Conservation (phyloP, 2,329 filamentous ascomycete genomes). For the Rutstroemia sp. region DNA sequence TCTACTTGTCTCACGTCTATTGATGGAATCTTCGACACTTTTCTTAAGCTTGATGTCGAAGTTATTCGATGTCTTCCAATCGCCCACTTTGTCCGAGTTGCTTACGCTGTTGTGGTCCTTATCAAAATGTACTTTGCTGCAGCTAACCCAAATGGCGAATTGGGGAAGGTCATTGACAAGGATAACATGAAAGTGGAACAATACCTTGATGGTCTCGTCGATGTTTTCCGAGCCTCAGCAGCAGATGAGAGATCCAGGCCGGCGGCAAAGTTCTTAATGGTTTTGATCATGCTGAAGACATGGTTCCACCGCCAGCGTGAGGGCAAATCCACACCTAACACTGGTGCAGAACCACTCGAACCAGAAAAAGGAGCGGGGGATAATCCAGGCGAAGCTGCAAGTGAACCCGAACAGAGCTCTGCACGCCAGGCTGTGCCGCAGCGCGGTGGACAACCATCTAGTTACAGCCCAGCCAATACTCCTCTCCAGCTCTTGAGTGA, state of each 20-base stretch:
- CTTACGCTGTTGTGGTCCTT: conserved; percentile 49
- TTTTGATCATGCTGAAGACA: conserved; percentile 60
- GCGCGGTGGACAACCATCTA: conserved; percentile 17
- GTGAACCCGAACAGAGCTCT: not conserved
- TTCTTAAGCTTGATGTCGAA: conserved; percentile 39
- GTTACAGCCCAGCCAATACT: conserved; percentile 29
- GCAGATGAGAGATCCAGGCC: conserved; percentile 57
- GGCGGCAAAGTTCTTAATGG: conserved; percentile 62
- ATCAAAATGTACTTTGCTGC: conserved; percentile 56
- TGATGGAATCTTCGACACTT: conserved; percentile 45
- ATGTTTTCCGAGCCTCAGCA: conserved; percentile 58
- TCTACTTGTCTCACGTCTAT: conserved; percentile 45
- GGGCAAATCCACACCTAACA: conserved; percentile 13
- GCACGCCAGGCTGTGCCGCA: not conserved
- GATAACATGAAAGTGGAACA: conserved; percentile 57
- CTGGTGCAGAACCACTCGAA: not conserved
- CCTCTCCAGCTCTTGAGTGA: conserved; percentile 35
- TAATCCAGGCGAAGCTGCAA: not conserved
- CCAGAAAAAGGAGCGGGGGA: not conserved
- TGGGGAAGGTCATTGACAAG: conserved; percentile 63
- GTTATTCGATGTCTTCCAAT: conserved; percentile 42
- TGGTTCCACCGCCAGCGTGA: conserved; percentile 41
- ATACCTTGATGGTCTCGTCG: conserved; percentile 63
- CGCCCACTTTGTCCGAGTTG: conserved; percentile 44
- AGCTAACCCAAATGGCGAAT: conserved; percentile 53